These are phyloP conservation scores for Chiua virens DNA, from an alignment of 768 basidiomycete genomes.

Conservation along the genomic window DNA sequence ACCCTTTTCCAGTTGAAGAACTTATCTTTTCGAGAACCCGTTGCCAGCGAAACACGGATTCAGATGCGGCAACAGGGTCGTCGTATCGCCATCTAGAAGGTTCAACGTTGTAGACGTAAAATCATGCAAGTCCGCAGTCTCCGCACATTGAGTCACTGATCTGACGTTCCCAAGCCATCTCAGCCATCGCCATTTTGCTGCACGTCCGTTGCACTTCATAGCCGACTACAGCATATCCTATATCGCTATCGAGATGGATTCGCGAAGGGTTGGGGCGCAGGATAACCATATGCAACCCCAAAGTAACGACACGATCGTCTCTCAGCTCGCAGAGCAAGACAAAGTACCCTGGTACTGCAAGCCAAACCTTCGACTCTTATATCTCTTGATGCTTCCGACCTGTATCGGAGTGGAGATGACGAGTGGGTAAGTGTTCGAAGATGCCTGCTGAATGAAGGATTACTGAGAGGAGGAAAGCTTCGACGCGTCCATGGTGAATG, in stretches of 20 bases:
- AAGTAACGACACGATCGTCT: constrained; percentile 12
- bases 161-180: too few species aligned
- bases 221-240: too few species aligned
- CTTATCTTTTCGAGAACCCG: not conserved
- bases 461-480: constrained; percentile 11
- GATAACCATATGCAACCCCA: not conserved
- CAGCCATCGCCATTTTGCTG: too few species aligned
- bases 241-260: constrained; percentile 3
- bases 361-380: constrained; percentile 54
- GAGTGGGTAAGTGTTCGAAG: constrained; percentile 11
- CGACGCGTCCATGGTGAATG: constrained; percentile 58
- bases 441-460: not conserved
- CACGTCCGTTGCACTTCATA: too few species aligned
- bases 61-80: not conserved
- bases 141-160: not conserved
- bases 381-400: constrained; percentile 53
- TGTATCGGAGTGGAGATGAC: constrained; percentile 23
- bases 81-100: not conserved
- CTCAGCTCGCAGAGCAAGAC: constrained; percentile 38
- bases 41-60: not conserved
- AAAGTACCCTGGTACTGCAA: constrained; percentile 61
- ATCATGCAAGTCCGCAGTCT: not conserved
- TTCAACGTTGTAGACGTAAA: not conserved
- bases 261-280: not conserved
- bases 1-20: too few species aligned